These are phyloP conservation scores for Daucus carota DNA, from an alignment of 129 eudicot species.

Conservation along the genomic window DNA sequence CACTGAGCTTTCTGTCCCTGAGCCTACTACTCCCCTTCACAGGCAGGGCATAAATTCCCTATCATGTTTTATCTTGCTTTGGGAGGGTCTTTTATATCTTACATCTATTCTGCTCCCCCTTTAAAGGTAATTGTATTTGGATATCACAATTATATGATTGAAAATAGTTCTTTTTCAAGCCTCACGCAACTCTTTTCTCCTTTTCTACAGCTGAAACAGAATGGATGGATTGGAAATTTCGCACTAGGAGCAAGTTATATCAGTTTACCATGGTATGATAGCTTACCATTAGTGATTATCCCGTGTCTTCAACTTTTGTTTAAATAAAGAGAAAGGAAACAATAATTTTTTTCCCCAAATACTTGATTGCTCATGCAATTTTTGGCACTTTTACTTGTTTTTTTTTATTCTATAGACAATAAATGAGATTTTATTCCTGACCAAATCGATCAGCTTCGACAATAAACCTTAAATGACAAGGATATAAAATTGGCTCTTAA, in stretches of 20 bases:
- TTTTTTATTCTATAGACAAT: not conserved
- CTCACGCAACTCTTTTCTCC: slow-evolving; percentile 5
- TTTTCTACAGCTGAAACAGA: slow-evolving; percentile 78
- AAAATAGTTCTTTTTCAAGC: not conserved
- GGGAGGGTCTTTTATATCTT: slow-evolving; percentile 90
- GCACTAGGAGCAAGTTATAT: slow-evolving; percentile 96
- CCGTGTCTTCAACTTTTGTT: not conserved
- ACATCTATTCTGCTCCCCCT: slow-evolving; percentile 98
- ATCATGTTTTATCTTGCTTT: slow-evolving; percentile 78
- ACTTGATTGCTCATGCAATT: not conserved
- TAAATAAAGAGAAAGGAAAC: not conserved
- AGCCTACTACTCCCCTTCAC: slow-evolving; percentile 17
- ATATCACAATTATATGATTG: not conserved
- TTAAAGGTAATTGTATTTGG: slow-evolving; percentile 50
- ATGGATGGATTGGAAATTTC: slow-evolving; percentile 98
- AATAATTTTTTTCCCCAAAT: not conserved
- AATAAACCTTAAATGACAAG: too few species aligned
- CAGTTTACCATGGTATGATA: slow-evolving; percentile 79
- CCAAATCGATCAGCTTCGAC: not conserved
- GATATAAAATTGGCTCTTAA: not conserved
- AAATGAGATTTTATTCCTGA: not conserved
- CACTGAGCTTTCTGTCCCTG: not conserved
- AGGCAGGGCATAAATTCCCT: slow-evolving; percentile 87
- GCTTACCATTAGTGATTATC: not conserved
- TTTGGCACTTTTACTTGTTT: not conserved